Evolutionary conservation across 2,329 filamentous ascomycete species (phyloP).

Genomic region (Incumbomyces lentus): DNA sequence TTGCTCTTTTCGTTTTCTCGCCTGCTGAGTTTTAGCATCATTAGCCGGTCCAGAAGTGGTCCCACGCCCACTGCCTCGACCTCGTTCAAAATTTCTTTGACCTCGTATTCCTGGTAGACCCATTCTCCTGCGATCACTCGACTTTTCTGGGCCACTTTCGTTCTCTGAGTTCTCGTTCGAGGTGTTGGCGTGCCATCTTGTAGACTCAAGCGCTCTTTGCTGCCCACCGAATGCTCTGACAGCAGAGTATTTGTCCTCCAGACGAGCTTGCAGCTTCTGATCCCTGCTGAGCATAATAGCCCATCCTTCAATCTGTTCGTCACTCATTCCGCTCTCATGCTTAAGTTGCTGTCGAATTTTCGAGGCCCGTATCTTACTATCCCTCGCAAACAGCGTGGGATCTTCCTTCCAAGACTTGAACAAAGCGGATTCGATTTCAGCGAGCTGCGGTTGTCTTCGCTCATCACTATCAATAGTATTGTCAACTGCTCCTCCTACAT

Average conservation of each 20-base stretch:
- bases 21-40: slow-evolving; percentile 17
- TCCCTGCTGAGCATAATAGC: slow-evolving; percentile 72
- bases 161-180: slow-evolving; percentile 17
- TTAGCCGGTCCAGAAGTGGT: slow-evolving; percentile 16
- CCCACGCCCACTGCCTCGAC: slow-evolving; percentile 9
- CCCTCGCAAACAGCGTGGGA: slow-evolving; percentile 58
- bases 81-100: slow-evolving; percentile 5
- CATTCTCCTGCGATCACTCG: slow-evolving; percentile 1
- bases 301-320: slow-evolving; percentile 93
- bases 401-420: slow-evolving; percentile 61
- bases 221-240: slow-evolving; percentile 11
- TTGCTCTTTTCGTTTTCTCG: slow-evolving; percentile 19
- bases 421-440: slow-evolving; percentile 54
- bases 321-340: slow-evolving; percentile 74
- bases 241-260: slow-evolving; percentile 55
- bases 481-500: slow-evolving; percentile 84
- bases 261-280: slow-evolving; percentile 52
- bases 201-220: slow-evolving; percentile 14
- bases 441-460: slow-evolving; percentile 12
- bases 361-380: slow-evolving; percentile 58
- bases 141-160: slow-evolving; percentile 7
- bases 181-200: slow-evolving; percentile 15
- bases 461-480: slow-evolving; percentile 29
- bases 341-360: slow-evolving; percentile 54
- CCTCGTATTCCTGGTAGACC: slow-evolving; percentile 5